Base-by-base conservation (phyloP, 2,329 filamentous ascomycete species). In the Trichophyton equinum region DNA sequence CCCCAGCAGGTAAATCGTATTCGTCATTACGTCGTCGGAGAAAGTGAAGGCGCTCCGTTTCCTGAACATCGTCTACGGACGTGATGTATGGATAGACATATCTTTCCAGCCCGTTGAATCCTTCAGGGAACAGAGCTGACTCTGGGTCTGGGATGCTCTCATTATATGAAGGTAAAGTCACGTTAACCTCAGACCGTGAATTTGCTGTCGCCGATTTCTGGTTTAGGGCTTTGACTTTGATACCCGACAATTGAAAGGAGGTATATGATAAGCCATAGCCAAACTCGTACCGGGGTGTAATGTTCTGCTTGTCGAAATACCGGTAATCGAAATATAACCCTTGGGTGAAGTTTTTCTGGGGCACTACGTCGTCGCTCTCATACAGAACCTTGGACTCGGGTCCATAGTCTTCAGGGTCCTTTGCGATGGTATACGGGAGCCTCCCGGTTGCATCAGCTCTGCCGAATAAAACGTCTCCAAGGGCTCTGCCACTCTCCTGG, bases 271-370 rank as follows among this genome's bases (percentile, higher is more conserved):
- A 80, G 0, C 91, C 92, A 63, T 85, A 91, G 0, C 92, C 91
- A 67, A 96, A 96, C 55, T 89, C 87, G 70, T 86, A 96, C 0
- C 88, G 86, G 0, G 91, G 91, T 4, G 79, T 78, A 62, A 94
- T 85, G 61, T 80, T 78, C 60, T 86, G 74, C 70, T 87, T 88
- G 77, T 96, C 91, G 67, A 96, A 91, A 72, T 91, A 83, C 11
- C 91, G 85, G 75, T 96, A 96, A 76, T 96, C 92, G 66, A 95
- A 85, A 69, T 91, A 91, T 0, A 96, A 75, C 0, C 89, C 89
- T 69, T 96, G 89, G 0, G 79, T 81, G 70, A 94, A 95, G 65
- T 89, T 85, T 66, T 95, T 89, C 69, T 95, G 89, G 0, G 90
- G 89, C 1, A 86, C 78, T 2, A 88, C 76, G 15, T 80, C 82